These are phyloP conservation scores for Trichophyton rubrum DNA, from an alignment of 2,329 filamentous ascomycete species.

Conservation along the genomic window DNA sequence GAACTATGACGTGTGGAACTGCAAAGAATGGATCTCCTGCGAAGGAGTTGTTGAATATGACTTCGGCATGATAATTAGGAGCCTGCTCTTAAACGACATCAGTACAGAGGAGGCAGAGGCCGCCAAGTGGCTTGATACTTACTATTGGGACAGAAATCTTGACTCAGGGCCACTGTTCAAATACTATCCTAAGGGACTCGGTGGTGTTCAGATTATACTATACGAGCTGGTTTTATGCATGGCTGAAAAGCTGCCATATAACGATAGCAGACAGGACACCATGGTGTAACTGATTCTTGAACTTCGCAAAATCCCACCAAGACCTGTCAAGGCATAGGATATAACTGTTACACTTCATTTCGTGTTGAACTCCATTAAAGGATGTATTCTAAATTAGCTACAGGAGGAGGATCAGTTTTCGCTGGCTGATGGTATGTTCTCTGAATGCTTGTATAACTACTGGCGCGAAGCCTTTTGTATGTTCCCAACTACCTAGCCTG, in stretches of 20 bases:
- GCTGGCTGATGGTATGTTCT: not conserved
- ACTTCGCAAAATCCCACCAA: not conserved
- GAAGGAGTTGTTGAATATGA: conserved; percentile 5
- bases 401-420: not conserved
- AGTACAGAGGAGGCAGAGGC: not conserved
- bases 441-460: not conserved
- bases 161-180: not conserved
- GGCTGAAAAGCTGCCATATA: not conserved
- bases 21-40: not conserved
- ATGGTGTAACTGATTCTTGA: not conserved
- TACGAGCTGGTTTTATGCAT: no score
- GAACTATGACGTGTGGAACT: conserved; percentile 3
- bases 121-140: not conserved
- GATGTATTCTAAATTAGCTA: not conserved
- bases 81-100: not conserved
- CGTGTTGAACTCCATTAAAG: no score
- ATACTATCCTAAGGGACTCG: not conserved
- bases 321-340: no score
- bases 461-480: not conserved
- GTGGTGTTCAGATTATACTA: no score
- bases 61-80: not conserved
- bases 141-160: not conserved
- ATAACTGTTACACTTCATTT: no score
- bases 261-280: not conserved
- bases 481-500: not conserved